Percentiles rank a stretch among this genome's conserved stretches.
These are phyloP conservation scores for Plenodomus biglobosus DNA, from an alignment of 2,329 filamentous ascomycete species.

Conservation along the genomic window DNA sequence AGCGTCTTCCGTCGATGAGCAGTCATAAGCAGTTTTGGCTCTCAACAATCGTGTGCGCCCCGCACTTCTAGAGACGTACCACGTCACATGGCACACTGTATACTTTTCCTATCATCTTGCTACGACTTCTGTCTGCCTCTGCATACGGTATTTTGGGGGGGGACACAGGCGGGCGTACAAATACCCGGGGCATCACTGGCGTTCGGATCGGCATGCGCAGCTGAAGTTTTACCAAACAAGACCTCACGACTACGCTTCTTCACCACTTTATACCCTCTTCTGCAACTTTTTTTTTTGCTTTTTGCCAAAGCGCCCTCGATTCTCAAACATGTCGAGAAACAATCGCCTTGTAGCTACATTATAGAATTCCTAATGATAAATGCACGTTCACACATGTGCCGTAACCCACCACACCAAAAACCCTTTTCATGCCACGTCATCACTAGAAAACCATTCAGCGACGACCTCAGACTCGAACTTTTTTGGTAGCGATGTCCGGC, in stretches of 20 bases:
- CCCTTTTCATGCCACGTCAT: no score
- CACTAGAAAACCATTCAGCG: no score
- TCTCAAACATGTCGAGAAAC: not conserved
- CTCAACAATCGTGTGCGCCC: not conserved
- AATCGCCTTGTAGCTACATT: not conserved
- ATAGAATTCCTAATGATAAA: no score
- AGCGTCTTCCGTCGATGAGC: slow-evolving; percentile 45
- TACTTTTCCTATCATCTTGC: not conserved
- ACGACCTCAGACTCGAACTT: no score
- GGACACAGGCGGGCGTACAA: slow-evolving; percentile 3
- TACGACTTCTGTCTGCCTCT: slow-evolving; percentile 5
- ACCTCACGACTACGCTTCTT: slow-evolving; percentile 5
- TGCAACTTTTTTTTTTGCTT: not conserved
- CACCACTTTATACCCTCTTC: slow-evolving; percentile 2
- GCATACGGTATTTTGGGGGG: slow-evolving; percentile 7
- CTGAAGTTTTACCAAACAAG: slow-evolving; percentile 4
- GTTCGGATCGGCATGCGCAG: not conserved
- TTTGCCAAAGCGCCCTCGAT: no score
- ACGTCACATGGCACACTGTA: slow-evolving; percentile 7
- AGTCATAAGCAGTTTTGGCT: no score
- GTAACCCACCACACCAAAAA: no score
- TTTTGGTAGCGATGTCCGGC: no score
- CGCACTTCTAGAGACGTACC: not conserved
- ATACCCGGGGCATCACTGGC: not conserved
- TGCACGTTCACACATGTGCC: no score